These are phyloP conservation scores for Pyrenophora seminiperda DNA, from an alignment of 2,329 filamentous ascomycete species.

Conservation along the genomic window DNA sequence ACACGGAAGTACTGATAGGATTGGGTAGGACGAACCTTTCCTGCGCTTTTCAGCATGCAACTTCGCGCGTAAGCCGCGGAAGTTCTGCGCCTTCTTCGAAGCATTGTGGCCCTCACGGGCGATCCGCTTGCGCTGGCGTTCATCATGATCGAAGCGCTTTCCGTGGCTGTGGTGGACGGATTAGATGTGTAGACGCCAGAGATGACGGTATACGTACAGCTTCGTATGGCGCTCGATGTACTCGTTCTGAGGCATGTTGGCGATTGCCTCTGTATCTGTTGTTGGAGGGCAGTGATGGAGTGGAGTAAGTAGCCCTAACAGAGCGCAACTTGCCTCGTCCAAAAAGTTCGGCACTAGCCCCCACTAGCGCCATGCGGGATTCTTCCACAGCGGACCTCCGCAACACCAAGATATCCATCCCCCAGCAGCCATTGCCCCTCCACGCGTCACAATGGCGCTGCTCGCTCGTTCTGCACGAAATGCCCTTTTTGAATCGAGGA, in stretches of 20 bases:
- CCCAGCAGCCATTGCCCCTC: slow-evolving; percentile 22
- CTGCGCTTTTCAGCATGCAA: slow-evolving; percentile 80
- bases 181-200: slow-evolving; percentile 19
- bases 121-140: slow-evolving; percentile 82
- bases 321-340: slow-evolving; percentile 28
- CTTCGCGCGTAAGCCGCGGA: slow-evolving; percentile 90
- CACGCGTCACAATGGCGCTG: slow-evolving; percentile 41
- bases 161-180: slow-evolving; percentile 31
- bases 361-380: slow-evolving; percentile 25
- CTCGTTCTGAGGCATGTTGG: slow-evolving; percentile 76
- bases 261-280: slow-evolving; percentile 10
- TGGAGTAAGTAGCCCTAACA: slow-evolving; percentile 15
- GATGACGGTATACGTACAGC: slow-evolving; percentile 50
- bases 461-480: slow-evolving; percentile 63
- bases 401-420: slow-evolving; percentile 17
- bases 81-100: slow-evolving; percentile 88
- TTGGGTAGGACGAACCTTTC: background rate
- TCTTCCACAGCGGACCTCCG: slow-evolving; percentile 24
- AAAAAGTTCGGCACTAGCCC: slow-evolving; percentile 28
- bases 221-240: slow-evolving; percentile 77
- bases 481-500: slow-evolving; percentile 66
- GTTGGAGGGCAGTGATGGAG: slow-evolving; percentile 10
- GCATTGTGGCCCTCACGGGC: slow-evolving; percentile 89
- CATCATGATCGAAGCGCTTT: slow-evolving; percentile 76
- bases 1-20: no score